Evolutionary conservation across 2,329 filamentous ascomycete species (phyloP).

Genomic region (Fusarium subtropicale): DNA sequence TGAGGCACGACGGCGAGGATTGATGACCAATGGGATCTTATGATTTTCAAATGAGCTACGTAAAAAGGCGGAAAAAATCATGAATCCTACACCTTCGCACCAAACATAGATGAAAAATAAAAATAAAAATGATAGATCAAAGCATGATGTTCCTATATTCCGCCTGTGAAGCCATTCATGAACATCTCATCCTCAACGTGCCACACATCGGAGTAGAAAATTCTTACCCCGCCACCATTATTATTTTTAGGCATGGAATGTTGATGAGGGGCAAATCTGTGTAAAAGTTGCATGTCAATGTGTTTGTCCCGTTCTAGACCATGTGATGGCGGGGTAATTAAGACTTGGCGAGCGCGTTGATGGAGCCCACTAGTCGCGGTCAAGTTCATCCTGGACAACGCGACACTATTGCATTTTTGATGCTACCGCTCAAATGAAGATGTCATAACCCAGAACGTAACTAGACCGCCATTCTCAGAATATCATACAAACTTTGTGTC

Average conservation of each 20-base stretch:
- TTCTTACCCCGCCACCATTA: conserved; percentile 13
- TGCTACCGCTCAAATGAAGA: conserved; percentile 11
- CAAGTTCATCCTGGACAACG: conserved; percentile 18
- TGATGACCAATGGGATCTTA: conserved; percentile 46
- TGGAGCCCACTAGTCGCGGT: conserved; percentile 31
- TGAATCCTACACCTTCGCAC: conserved; percentile 41
- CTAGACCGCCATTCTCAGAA: neutral
- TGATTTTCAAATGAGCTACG: conserved; percentile 42
- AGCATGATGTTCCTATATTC: neutral
- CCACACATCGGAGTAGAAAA: neutral
- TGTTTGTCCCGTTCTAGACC: conserved; percentile 40
- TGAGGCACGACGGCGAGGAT: conserved; percentile 50
- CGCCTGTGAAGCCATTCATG: neutral
- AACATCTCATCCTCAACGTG: neutral
- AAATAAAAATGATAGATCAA: conserved; percentile 21
- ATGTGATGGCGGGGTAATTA: conserved; percentile 46
- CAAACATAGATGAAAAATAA: conserved; percentile 44
- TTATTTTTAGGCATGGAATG: neutral
- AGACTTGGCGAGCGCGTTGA: conserved; percentile 24
- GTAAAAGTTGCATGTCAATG: conserved; percentile 17
- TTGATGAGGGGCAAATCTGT: conserved; percentile 39
- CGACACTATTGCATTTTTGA: conserved; percentile 25
- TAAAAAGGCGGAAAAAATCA: conserved; percentile 43
- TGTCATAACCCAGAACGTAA: conserved; percentile 17
- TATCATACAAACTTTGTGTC: neutral